These are phyloP conservation scores for Lizanozyma gosingica DNA, from an alignment of 1,139 yeast species.

Conservation along the genomic window DNA sequence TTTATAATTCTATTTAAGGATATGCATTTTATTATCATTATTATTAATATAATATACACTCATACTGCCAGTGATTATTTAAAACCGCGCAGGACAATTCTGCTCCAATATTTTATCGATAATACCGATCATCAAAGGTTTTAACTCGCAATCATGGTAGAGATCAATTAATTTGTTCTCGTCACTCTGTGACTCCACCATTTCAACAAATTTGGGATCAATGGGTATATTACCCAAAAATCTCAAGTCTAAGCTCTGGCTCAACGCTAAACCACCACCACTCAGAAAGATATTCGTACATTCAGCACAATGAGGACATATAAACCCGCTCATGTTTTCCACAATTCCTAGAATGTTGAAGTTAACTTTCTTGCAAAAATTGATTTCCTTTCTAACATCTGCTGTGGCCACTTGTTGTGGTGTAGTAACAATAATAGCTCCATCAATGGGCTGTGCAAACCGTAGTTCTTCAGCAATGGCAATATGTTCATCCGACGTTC, in stretches of 20 bases:
- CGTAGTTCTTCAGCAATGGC: slow-evolving; percentile 89
- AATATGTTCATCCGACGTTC: slow-evolving; percentile 96
- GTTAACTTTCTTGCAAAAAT: slow-evolving; percentile 86
- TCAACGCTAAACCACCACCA: slow-evolving; percentile 82
- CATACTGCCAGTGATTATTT: too few species aligned
- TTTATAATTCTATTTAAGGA: too few species aligned
- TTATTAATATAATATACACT: too few species aligned
- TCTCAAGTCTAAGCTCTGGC: slow-evolving; percentile 50
- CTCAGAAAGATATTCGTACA: slow-evolving; percentile 85
- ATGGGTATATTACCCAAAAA: slow-evolving; percentile 86
- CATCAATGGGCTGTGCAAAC: slow-evolving; percentile 45
- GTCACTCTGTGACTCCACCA: slow-evolving; percentile 55
- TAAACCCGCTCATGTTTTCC: slow-evolving; percentile 98
- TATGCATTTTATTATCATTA: too few species aligned
- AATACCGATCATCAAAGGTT: slow-evolving; percentile 28
- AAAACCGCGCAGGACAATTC: slow-evolving; percentile 21
- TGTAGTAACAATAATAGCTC: slow-evolving; percentile 91
- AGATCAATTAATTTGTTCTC: slow-evolving; percentile 17
- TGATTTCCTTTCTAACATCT: slow-evolving; percentile 93
- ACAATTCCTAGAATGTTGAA: slow-evolving; percentile 82
- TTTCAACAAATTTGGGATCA: slow-evolving; percentile 82
- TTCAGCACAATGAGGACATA: slow-evolving; percentile 91
- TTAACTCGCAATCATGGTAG: slow-evolving; percentile 28
- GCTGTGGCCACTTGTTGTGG: slow-evolving; percentile 95
- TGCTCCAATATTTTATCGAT: slow-evolving; percentile 25